Base-by-base conservation (phyloP, 116 monocot species). In the Iris pallida region DNA sequence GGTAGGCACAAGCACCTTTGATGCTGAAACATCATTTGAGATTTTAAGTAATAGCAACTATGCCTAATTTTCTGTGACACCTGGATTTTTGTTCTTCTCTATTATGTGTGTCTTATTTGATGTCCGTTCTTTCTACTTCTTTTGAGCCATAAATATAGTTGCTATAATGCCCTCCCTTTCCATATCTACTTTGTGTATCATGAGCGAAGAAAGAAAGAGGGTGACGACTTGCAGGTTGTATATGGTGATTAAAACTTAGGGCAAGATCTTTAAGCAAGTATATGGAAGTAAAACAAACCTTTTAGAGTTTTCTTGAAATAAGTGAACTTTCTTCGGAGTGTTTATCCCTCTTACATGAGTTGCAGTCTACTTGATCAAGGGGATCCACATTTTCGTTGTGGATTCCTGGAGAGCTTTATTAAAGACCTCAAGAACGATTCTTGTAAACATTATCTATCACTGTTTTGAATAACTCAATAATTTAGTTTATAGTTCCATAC, bases 1-100 rank as follows among this genome's bases (percentile, higher is more conserved):
- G 92, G 96, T 92, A 75, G 42, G 77, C 16, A 44, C 6, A 44
- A 30, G 17, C 43, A 13, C 13, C 42, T 49, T 5, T 8, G 14
- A 20, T 72, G 47, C 69, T 59, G 51, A 6, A 40, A 14, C 16
- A 43, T 68, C 56, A 55, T 55, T 75, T 43, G 48, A 30, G 11
- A 42, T 47, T 17, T 57, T 69, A 6, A 12, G 13, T 61, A 59
- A 42, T 45, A 65, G 18, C 4, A 47, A 8, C 4, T 6, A 45
- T 65, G 30, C 30, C 30, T 9, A 45, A 2, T 45, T 61, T 61
- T 45, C 58, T 61, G 5, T 0, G 7, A 15, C 1, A 44, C 16
- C 41, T 12, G 0, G 7, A 30, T 4, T 61, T 61, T 12, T 61
- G 5, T 42, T 15, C 45, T 5, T 64, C 3, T 16, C 63, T 44